Evolutionary conservation across 768 basidiomycete species (phyloP).

Genomic region (Mycena kentingensis): DNA sequence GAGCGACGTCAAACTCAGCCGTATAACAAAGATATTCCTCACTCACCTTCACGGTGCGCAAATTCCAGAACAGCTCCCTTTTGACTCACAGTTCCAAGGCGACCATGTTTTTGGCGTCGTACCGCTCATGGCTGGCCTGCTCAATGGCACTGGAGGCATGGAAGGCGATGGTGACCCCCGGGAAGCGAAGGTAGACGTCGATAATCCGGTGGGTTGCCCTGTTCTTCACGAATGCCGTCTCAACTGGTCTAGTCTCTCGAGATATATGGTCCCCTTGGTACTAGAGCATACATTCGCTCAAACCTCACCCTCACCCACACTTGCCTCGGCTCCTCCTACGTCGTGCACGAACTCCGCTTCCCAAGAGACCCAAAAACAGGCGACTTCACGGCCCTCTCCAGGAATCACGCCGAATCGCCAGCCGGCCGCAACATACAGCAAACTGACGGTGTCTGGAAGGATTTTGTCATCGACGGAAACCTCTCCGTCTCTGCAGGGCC

Average conservation of each 20-base stretch:
- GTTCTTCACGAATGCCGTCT: neutral
- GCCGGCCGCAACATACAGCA: slow-evolving; percentile 65
- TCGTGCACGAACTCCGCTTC: slow-evolving; percentile 81
- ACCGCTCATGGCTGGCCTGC: slow-evolving; percentile 64
- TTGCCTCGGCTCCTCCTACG: slow-evolving; percentile 63
- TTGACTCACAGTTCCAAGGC: slow-evolving; percentile 46
- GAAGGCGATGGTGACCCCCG: slow-evolving; percentile 66
- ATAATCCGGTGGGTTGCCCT: slow-evolving; percentile 35
- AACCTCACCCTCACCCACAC: slow-evolving; percentile 71
- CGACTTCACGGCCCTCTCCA: slow-evolving; percentile 51
- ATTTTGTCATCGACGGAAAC: slow-evolving; percentile 58
- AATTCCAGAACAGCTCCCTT: too few relatives aligned
- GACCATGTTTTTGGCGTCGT: slow-evolving; percentile 81
- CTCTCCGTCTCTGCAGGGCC: slow-evolving; percentile 76
- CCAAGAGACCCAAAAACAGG: slow-evolving; percentile 56
- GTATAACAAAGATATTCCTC: slow-evolving; percentile 80
- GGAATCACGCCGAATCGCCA: slow-evolving; percentile 55
- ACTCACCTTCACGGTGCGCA: slow-evolving; percentile 87
- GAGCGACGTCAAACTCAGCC: slow-evolving; percentile 75
- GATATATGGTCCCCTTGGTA: slow-evolving; percentile 85
- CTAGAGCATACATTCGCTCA: slow-evolving; percentile 75
- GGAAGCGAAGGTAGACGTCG: slow-evolving; percentile 35
- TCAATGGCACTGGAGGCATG: slow-evolving; percentile 76
- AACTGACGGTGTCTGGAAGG: slow-evolving; percentile 61
- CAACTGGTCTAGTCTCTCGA: slow-evolving; percentile 58